A percentile compares a stretch with the other conserved stretches of the same genome.
Evolutionary conservation across 1,284 basidiomycete genomes (phyloP).

Genomic region (Boletus sp.): DNA sequence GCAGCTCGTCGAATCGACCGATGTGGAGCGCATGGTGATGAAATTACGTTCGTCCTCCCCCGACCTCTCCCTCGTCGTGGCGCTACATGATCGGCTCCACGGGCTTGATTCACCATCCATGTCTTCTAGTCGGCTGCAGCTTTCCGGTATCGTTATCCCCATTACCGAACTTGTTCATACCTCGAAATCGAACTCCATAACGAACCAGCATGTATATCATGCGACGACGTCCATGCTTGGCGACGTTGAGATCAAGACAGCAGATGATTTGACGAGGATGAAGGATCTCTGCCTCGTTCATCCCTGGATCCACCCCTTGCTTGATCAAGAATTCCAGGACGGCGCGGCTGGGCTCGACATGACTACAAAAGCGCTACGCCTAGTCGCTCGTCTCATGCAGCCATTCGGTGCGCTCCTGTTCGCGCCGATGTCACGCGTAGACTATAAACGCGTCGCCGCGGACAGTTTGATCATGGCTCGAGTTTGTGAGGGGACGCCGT

Average conservation of each 20-base stretch:
- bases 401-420: slow-evolving; percentile 11
- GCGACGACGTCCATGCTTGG: slow-evolving; percentile 1
- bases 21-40: background rate
- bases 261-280: background rate
- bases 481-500: background rate
- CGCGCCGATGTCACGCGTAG: background rate
- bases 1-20: background rate
- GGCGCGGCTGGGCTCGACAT: background rate
- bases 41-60: background rate
- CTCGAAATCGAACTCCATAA: background rate
- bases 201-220: background rate
- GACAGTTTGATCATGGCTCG: too few relatives aligned
- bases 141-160: slow-evolving; percentile 9
- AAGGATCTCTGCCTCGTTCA: slow-evolving; percentile 5
- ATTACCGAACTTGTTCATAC: background rate
- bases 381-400: slow-evolving; percentile 1
- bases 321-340: slow-evolving; percentile 3
- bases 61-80: background rate
- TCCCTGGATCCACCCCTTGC: slow-evolving; percentile 11
- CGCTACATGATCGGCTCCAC: background rate
- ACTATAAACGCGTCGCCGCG: slow-evolving; percentile 13
- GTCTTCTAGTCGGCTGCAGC: slow-evolving; percentile 1
- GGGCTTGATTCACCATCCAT: background rate
- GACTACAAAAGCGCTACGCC: background rate
- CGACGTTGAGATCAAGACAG: slow-evolving; percentile 6